Base-by-base conservation (phyloP, 2,329 filamentous ascomycete genomes). In the Purpureocillium takamizusanense region DNA sequence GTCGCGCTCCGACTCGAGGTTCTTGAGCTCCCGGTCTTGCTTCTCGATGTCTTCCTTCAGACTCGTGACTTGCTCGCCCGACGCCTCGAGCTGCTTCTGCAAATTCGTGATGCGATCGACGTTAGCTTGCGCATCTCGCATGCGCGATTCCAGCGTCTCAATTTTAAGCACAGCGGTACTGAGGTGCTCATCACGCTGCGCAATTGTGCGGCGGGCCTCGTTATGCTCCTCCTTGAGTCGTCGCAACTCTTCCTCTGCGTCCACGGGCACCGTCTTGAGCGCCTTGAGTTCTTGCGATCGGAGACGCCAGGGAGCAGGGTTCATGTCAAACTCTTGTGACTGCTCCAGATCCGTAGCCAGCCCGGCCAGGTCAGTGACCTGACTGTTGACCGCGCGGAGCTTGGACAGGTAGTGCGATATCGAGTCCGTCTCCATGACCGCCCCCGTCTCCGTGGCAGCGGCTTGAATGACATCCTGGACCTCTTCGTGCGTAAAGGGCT, bases 111-210 rank as follows among this genome's bases (percentile, higher is more conserved):
- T 84, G 37, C 72, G 73, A 36, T 79, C 76, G 12, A 84, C 78
- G 61, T 90, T 89, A 55, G 83, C 79, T 46, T 80, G 78, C 6
- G 86, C 85, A 53, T 94, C 88, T 41, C 81, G 79, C 81, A 92
- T 89, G 41, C 86, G 75, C 7, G 86, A 85, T 59, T 94, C 86
- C 29, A 97, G 78, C 31, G 92, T 86, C 61, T 95, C 90, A 49
- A 95, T 94, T 60, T 92, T 89, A 49, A 95, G 83, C n/a, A 82
- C 76, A 17, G 86, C 75, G 42, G 94, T 90, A 58, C 94, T 88
- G 37, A 94, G 76, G 28, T 82, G 81, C 56, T 89, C 85, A 47
- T 95, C 86, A 45, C 82, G 80, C 46, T 81, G 74, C 1, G 82
- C 78, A 41, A 87, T 72, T 4, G 76, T 71, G 39, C 82, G 79